Evolutionary conservation across 148 eudicot species (phyloP).

Genomic region (Spergularia bocconei): DNA sequence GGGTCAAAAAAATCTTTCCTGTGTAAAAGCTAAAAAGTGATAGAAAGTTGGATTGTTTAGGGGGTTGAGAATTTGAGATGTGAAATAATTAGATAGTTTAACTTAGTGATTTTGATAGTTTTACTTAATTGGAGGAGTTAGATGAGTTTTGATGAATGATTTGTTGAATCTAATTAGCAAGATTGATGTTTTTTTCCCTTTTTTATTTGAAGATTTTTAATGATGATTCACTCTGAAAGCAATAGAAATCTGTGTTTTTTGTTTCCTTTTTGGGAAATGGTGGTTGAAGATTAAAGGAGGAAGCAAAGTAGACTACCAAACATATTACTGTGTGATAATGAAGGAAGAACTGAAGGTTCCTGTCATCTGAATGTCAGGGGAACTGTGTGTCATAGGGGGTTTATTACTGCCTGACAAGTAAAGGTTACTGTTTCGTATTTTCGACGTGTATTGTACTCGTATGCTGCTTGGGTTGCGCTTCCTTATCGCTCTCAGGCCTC

Average conservation of each 20-base stretch:
- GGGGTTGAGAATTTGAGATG: not conserved
- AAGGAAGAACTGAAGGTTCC: no score
- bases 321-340: not conserved
- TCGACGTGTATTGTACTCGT: no score
- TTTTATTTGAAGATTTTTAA: not conserved
- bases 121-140: not conserved
- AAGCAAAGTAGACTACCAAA: conserved; percentile 1
- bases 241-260: not conserved
- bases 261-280: not conserved
- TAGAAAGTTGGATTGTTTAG: not conserved
- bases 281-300: conserved; percentile 12
- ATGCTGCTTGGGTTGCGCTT: no score
- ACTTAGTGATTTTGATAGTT: not conserved
- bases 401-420: no score
- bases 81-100: no score
- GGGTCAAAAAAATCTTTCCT: no score
- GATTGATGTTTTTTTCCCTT: not conserved
- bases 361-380: no score
- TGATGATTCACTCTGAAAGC: not conserved
- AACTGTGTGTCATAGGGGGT: no score
- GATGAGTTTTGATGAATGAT: not conserved
- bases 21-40: no score
- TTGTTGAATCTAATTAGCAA: not conserved
- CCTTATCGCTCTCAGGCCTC: no score
- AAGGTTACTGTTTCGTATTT: no score